phyloP scores from a whole-genome alignment of 2,329 filamentous ascomycete genomes.

The Botryotinia globosa region DNA sequence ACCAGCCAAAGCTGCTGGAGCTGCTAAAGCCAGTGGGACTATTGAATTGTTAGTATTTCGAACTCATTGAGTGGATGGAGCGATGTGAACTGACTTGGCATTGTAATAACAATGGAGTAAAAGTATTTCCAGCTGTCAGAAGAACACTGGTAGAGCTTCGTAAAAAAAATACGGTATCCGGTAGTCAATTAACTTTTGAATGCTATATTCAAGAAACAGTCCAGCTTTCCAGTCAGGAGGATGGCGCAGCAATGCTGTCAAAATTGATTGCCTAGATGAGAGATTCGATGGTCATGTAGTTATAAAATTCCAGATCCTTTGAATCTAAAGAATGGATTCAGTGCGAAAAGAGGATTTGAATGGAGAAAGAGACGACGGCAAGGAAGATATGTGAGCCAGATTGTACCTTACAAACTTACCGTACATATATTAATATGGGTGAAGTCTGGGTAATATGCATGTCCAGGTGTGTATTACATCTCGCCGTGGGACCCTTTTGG shows the following conservation, averaged over 20 bases:
- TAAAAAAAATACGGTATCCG: not conserved
- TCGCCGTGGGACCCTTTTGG: not conserved
- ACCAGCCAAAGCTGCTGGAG: constrained; percentile 61
- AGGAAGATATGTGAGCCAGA: not conserved
- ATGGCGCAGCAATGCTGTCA: not conserved
- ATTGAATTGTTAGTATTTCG: not conserved
- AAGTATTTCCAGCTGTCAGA: not conserved
- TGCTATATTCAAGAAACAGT: not conserved
- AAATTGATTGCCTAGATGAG: not conserved
- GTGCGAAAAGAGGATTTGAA: not conserved
- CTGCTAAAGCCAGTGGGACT: constrained; percentile 54
- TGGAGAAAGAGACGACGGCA: not conserved
- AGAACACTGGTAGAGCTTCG: not conserved
- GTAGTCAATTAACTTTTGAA: not conserved
- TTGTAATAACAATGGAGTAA: constrained; percentile 7
- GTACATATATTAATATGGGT: not conserved
- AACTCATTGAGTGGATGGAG: not conserved
- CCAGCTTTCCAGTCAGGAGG: too few relatives aligned
- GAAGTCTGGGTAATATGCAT: constrained; percentile 5
- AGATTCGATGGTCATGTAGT: not conserved
- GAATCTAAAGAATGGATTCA: not conserved
- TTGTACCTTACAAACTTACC: not conserved
- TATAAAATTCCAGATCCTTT: not conserved
- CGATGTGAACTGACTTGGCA: constrained; percentile 30
- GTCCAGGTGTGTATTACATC: too few relatives aligned